phyloP scores from a whole-genome alignment of 139 green algal species.

The Pedinophyceae sp. region DNA sequence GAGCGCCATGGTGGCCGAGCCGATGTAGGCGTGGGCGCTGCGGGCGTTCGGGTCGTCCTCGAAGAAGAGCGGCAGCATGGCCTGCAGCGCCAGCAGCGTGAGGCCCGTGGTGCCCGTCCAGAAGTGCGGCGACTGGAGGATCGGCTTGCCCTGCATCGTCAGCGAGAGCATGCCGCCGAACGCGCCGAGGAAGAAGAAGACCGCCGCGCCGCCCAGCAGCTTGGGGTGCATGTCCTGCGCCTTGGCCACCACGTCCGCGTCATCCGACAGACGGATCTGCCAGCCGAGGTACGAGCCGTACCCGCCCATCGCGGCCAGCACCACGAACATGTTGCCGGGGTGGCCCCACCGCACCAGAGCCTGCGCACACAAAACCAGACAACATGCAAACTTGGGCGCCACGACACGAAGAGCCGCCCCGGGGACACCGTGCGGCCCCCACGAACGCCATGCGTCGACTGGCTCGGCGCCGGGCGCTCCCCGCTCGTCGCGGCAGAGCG shows the following conservation, averaged over 20 bases:
- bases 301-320: slow-evolving; percentile 23
- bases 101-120: slow-evolving; percentile 41
- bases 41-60: slow-evolving; percentile 21
- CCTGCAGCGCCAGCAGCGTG: slow-evolving; percentile 44
- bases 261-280: slow-evolving; percentile 31
- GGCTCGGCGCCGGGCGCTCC: too few species aligned
- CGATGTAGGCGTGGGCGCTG: slow-evolving; percentile 55
- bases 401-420: too few species aligned
- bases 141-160: slow-evolving; percentile 54
- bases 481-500: too few species aligned
- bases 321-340: slow-evolving; percentile 56
- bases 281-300: slow-evolving; percentile 42
- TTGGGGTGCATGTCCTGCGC: slow-evolving; percentile 64
- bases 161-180: slow-evolving; percentile 50
- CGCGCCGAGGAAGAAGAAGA: slow-evolving; percentile 63
- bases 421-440: too few species aligned
- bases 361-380: too few species aligned
- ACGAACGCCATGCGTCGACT: too few species aligned
- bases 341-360: slow-evolving; percentile 37
- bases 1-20: slow-evolving; percentile 47
- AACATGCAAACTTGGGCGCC: too few species aligned
- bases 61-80: slow-evolving; percentile 49
- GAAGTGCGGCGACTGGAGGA: slow-evolving; percentile 46
- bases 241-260: slow-evolving; percentile 25
- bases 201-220: slow-evolving; percentile 40